Conservation (phyloP, 352 stramenopile species). For the Phytophthora rubi region DNA sequence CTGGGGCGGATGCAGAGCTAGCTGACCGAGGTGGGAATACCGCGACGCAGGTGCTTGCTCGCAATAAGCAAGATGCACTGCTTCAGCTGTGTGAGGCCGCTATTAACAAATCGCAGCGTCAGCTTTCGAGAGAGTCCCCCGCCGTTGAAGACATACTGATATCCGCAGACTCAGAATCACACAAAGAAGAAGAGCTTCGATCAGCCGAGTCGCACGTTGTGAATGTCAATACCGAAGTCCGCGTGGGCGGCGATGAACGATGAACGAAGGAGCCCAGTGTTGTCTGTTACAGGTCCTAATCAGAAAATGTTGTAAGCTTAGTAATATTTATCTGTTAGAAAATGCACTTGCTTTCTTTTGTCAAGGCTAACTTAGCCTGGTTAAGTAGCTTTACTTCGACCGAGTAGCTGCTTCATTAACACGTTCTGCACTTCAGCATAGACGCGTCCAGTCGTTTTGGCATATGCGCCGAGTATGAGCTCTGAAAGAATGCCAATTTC, state of each 20-base stretch:
- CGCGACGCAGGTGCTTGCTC: constrained; percentile 54
- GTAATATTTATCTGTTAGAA: no score
- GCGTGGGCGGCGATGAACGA: constrained; percentile 3
- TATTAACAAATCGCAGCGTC: constrained; percentile 25
- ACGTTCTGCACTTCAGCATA: constrained; percentile 44
- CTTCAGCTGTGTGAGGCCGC: constrained; percentile 46
- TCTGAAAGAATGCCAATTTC: constrained; percentile 33
- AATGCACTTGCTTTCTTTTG: no score
- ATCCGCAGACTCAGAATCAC: neutral
- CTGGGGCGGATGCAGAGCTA: constrained; percentile 50
- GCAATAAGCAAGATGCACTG: constrained; percentile 58
- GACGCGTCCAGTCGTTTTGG: neutral
- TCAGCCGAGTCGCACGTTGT: constrained; percentile 22
- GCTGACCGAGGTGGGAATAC: constrained; percentile 59
- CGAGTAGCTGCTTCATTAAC: constrained; percentile 35
- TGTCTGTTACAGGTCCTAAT: neutral
- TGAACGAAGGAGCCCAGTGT: neutral
- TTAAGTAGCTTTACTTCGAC: neutral
- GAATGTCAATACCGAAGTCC: constrained; percentile 1
- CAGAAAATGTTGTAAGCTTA: neutral
- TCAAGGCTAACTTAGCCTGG: no score
- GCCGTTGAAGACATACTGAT: constrained; percentile 16
- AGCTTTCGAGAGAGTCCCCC: constrained; percentile 16
- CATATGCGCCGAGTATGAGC: neutral
- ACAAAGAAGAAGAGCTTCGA: constrained; percentile 37